These are phyloP conservation scores for Globisporangium canariense DNA, from an alignment of 352 stramenopile genomes.

Conservation along the genomic window DNA sequence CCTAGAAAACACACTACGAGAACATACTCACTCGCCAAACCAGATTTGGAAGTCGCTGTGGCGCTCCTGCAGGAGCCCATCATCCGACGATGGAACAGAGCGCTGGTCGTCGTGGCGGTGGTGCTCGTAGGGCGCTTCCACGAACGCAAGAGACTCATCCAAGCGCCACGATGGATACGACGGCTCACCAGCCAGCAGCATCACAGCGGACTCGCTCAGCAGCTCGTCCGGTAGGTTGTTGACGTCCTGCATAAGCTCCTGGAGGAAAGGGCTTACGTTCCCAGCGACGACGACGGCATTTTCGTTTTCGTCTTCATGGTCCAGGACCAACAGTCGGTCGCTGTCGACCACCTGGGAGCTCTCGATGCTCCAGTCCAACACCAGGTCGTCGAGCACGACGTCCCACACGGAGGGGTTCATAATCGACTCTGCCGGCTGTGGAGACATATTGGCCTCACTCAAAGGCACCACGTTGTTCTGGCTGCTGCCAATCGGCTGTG, in stretches of 20 bases:
- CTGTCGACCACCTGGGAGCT: neutral
- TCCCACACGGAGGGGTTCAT: neutral
- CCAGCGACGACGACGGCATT: neutral
- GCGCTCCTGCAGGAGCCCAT: neutral
- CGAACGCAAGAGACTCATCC: neutral
- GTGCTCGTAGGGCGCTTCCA: neutral
- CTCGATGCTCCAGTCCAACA: neutral
- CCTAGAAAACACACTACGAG: too few relatives aligned
- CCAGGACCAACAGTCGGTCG: neutral
- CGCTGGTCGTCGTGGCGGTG: neutral
- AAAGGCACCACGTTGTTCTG: neutral
- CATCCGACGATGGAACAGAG: neutral
- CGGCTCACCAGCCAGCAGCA: neutral
- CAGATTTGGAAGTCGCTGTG: slow-evolving; percentile 2
- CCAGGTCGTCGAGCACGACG: neutral
- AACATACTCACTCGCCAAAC: neutral
- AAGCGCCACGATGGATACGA: neutral
- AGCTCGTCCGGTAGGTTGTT: slow-evolving; percentile 6
- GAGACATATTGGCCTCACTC: neutral
- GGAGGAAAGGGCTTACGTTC: neutral
- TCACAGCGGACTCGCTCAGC: neutral
- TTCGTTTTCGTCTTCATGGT: neutral
- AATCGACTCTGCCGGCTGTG: neutral
- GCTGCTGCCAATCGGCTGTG: neutral
- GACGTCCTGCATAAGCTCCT: neutral